Percentiles rank a stretch among this genome's conserved stretches.
Evolutionary conservation across 176 grass and related monocot species (phyloP).

Genomic region (Saccharum spontaneum): DNA sequence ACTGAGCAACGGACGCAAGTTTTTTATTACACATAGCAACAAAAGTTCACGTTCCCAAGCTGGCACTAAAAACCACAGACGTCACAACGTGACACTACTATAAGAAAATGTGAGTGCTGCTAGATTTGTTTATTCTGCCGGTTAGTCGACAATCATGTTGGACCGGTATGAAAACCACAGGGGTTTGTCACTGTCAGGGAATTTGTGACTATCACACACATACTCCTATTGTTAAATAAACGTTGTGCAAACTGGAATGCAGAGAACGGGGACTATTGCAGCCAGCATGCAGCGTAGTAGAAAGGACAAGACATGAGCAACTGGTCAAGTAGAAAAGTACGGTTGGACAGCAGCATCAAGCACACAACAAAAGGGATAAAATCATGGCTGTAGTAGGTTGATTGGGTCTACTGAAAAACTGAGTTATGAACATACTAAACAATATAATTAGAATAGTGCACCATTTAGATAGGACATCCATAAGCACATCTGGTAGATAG

Average conservation of each 20-base stretch:
- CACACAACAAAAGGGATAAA: neutral
- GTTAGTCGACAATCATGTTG: constrained; percentile 14
- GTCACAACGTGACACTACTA: neutral
- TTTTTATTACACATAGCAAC: neutral
- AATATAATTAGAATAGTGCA: neutral
- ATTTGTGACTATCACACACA: constrained; percentile 4
- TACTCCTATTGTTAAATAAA: neutral
- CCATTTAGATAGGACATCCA: neutral
- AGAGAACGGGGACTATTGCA: constrained; percentile 15
- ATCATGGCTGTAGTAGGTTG: constrained; percentile 31
- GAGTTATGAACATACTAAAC: neutral
- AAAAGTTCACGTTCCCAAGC: constrained; percentile 1
- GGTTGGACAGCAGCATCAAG: constrained; percentile 26
- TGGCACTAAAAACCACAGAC: neutral
- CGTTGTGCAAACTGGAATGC: neutral
- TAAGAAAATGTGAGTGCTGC: neutral
- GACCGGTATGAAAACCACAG: neutral
- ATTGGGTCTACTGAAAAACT: constrained; percentile 13
- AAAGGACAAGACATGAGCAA: neutral
- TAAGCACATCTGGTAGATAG: neutral
- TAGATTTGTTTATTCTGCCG: neutral
- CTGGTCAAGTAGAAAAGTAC: constrained; percentile 8
- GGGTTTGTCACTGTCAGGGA: constrained; percentile 22
- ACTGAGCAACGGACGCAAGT: neutral
- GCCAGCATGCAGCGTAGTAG: constrained; percentile 17